Evolutionary conservation across 257 asterid species (phyloP), one percentile per base, ranked within the genome.

Genomic region (Gentiana straminea): DNA sequence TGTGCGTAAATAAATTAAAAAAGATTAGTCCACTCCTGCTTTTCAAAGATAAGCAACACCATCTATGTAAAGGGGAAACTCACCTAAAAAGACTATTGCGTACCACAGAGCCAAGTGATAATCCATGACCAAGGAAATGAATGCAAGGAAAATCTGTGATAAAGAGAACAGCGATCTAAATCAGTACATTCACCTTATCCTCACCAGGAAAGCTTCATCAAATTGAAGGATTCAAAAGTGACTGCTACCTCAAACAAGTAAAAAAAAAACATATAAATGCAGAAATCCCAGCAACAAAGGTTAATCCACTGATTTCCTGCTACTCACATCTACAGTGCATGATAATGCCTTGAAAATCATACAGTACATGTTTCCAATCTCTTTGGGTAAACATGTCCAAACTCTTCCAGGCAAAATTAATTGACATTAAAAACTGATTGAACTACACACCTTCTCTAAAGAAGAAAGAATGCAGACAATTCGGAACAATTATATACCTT

Each of bases 81-180:
- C 81, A 87, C 98, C 97, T 57, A 73, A 58, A 63, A 79, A 91
- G 34, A 76, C 86, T 67, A 81, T 66, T 35, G 82, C 75, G 70
- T 91, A 87, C 97, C 95, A 87, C 67, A 87, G 73, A 56, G 93
- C 86, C 86, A 91, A 67, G 84, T 83, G 98, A 78, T 83, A 80
- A 72, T 91, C 98, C 87, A 85, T 50, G 58, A 83, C 59, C 75
- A 87, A 72, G 63, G 97, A 85, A 55, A 85, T 60, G 60, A 84
- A 94, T 54, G 79, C 86, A 59, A 91, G 93, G 78, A 83, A 83
- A 79, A 85, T 70, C 97, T 91, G 90, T 24, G 49, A 62, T 12
- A 55, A 75, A 57, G 49, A 57, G 8, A 66, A 49, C 39, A 47
- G 36, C 51, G 51, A 55, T 62, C 61, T 48, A 54, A 45, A 65